Conservation (phyloP, 73 alveolate genomes). For the Tetrahymena borealis region DNA sequence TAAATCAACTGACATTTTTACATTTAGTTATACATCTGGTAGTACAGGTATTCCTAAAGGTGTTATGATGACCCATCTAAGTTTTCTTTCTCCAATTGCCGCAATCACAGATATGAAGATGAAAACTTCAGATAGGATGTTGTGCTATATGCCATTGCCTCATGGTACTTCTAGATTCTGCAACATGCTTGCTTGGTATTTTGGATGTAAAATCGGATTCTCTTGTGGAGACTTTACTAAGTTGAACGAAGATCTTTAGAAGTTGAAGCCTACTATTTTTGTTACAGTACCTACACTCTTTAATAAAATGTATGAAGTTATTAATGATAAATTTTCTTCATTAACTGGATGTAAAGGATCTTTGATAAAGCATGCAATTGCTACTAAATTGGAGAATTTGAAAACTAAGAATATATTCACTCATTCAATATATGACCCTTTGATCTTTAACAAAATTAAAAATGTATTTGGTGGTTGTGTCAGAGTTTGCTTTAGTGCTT, state of each 20-base stretch:
- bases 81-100: constrained; percentile 39
- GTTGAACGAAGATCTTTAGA: constrained; percentile 74
- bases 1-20: constrained; percentile 26
- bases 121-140: constrained; percentile 55
- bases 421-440: constrained; percentile 66
- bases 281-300: constrained; percentile 94
- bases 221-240: constrained; percentile 77
- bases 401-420: constrained; percentile 35
- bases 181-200: constrained; percentile 17
- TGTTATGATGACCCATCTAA: constrained; percentile 49
- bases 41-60: constrained; percentile 75
- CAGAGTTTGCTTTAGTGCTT: constrained; percentile 68
- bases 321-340: constrained; percentile 52
- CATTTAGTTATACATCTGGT: constrained; percentile 66
- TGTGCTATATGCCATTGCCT: constrained; percentile 79
- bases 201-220: constrained; percentile 72
- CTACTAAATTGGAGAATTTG: constrained; percentile 47
- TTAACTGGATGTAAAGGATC: constrained; percentile 55
- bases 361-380: constrained; percentile 68
- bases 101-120: constrained; percentile 13
- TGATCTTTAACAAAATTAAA: constrained; percentile 66
- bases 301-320: constrained; percentile 79
- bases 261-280: constrained; percentile 89
- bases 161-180: constrained; percentile 78
- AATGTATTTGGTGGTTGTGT: constrained; percentile 82